phyloP scores from a whole-genome alignment of 192 early-diverging fungal genomes.

The Backusella psychrophila region DNA sequence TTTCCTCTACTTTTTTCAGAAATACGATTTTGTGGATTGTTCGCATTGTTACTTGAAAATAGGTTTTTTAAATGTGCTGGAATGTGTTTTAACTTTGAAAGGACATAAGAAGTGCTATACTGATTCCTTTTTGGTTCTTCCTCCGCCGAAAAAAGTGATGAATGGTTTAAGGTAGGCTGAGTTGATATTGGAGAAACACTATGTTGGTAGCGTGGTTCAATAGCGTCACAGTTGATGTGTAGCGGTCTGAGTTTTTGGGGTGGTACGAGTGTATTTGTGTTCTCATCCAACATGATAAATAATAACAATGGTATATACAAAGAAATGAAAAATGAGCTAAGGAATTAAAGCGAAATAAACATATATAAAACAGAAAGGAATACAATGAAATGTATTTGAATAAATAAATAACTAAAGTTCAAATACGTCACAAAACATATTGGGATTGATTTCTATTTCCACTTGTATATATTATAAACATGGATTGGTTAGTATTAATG shows the following conservation, averaged over 20 bases:
- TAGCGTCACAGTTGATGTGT: slow-evolving; percentile 3
- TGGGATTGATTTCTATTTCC: not conserved
- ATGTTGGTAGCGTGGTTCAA: not conserved
- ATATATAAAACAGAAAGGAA: not conserved
- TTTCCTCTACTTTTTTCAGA: slow-evolving; percentile 2
- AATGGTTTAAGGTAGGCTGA: not conserved
- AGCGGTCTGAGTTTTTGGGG: not conserved
- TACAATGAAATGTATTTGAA: not conserved
- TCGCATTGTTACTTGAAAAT: not conserved
- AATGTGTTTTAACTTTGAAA: not conserved
- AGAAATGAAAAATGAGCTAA: not conserved
- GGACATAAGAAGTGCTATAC: not conserved
- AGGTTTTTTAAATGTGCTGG: not conserved
- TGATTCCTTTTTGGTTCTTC: slow-evolving; percentile 3
- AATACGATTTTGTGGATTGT: not conserved
- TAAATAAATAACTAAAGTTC: not conserved
- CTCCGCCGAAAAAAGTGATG: not conserved
- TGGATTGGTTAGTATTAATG: not conserved
- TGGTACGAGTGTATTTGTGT: not conserved
- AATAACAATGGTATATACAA: not conserved
- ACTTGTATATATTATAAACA: not conserved
- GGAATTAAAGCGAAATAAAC: not conserved
- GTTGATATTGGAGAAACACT: slow-evolving; percentile 2
- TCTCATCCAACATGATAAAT: not conserved
- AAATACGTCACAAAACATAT: not conserved